Conservation (phyloP, 306 rosid genomes). For the Clitoria ternatea region DNA sequence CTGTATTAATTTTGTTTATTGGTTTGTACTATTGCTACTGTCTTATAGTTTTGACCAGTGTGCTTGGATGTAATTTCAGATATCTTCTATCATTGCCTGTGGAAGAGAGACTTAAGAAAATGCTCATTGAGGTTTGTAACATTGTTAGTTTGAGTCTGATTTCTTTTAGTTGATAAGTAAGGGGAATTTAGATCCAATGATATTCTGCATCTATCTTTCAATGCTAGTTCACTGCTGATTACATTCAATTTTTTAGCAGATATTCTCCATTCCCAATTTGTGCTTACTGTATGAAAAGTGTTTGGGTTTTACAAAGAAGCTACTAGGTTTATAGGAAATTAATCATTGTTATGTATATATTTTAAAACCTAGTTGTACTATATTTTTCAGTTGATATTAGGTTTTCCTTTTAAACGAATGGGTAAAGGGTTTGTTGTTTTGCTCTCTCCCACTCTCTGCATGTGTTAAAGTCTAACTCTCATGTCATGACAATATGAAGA, state of each 20-base stretch:
- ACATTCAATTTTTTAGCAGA: neutral
- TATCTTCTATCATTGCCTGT: constrained; percentile 57
- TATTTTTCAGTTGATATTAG: too few species aligned
- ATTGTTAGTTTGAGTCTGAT: constrained; percentile 20
- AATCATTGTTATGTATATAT: too few species aligned
- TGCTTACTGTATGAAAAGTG: neutral
- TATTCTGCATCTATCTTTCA: neutral
- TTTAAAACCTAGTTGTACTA: too few species aligned
- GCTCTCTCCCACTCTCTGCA: too few species aligned
- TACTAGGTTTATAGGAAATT: neutral
- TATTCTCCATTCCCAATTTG: neutral
- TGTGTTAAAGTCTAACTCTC: too few species aligned
- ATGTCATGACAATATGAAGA: neutral
- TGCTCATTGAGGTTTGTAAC: constrained; percentile 79
- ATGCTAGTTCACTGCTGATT: constrained; percentile 19
- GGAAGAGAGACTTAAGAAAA: constrained; percentile 72
- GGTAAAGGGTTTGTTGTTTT: neutral
- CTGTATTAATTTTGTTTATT: constrained; percentile 1
- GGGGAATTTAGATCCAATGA: too few species aligned
- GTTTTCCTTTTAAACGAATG: too few species aligned
- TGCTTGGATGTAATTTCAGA: constrained; percentile 45
- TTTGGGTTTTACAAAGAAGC: constrained; percentile 11
- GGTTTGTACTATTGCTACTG: neutral
- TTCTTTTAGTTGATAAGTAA: constrained; percentile 8
- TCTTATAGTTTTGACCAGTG: neutral